A percentile compares a stretch with the other conserved stretches of the same genome.
phyloP scores from a whole-genome alignment of 1,139 yeast species.

The Debaryomyces sp. region DNA sequence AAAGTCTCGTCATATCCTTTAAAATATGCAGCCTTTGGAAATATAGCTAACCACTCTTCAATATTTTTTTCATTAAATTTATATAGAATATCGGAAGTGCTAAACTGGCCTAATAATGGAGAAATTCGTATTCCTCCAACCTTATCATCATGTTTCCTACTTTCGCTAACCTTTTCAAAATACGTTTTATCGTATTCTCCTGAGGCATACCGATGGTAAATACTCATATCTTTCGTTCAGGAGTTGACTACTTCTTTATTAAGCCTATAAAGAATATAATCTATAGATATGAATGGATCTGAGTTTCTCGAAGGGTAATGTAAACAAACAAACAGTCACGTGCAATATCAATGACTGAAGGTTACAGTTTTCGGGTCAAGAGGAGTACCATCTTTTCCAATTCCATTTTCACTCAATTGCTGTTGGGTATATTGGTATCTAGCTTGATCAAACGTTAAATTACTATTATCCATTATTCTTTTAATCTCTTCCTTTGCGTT shows the following conservation, averaged over 20 bases:
- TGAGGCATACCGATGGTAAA: conserved; percentile 42
- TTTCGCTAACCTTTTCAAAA: conserved; percentile 16
- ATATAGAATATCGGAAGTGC: conserved; percentile 10
- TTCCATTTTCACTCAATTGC: conserved; percentile 52
- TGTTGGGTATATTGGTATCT: conserved; percentile 53
- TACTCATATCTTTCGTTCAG: conserved; percentile 20
- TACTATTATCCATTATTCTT: conserved; percentile 52
- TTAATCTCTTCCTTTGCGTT: conserved; percentile 54
- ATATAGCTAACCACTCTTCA: conserved; percentile 42
- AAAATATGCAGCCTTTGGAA: conserved; percentile 58
- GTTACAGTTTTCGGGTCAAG: conserved; percentile 44
- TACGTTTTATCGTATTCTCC: conserved; percentile 37
- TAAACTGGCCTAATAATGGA: conserved; percentile 24
- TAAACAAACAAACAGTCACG: conserved; percentile 13
- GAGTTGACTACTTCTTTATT: neutral
- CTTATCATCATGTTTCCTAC: neutral
- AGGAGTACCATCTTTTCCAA: conserved; percentile 49
- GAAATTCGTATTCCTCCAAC: conserved; percentile 9
- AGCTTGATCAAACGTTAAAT: conserved; percentile 70
- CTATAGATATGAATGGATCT: neutral
- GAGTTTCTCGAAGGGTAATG: conserved; percentile 1
- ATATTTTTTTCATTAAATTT: conserved; percentile 10
- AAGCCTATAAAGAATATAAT: conserved; percentile 6
- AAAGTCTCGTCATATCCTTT: conserved; percentile 53
- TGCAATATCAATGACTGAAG: conserved; percentile 17